A percentile compares a stretch with the other conserved stretches of the same genome.
phyloP scores from a whole-genome alignment of 164 flowering plant species.

The Umbilicus rupestris region DNA sequence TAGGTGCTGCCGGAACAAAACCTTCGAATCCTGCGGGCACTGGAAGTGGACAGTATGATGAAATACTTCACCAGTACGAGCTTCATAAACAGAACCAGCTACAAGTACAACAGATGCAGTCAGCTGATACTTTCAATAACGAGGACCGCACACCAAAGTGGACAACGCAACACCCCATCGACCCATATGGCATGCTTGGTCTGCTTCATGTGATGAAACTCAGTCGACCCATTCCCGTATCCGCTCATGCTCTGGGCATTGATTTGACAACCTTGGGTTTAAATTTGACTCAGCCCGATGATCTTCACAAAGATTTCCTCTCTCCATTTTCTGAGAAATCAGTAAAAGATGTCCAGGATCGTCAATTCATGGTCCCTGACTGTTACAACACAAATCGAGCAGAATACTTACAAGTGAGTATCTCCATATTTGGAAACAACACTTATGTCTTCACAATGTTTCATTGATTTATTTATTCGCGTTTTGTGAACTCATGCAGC shows the following conservation, averaged over 20 bases:
- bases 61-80: constrained; percentile 20
- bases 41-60: constrained; percentile 18
- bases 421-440: background rate
- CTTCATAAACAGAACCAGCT: constrained; percentile 21
- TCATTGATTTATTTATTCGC: background rate
- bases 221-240: constrained; percentile 14
- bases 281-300: constrained; percentile 24
- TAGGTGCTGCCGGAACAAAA: constrained; percentile 6
- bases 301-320: constrained; percentile 25
- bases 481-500: constrained; percentile 19
- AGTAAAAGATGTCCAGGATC: constrained; percentile 20
- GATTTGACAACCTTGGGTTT: constrained; percentile 36
- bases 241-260: constrained; percentile 28
- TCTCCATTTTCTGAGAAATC: constrained; percentile 38
- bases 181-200: constrained; percentile 29
- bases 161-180: constrained; percentile 9
- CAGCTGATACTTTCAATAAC: constrained; percentile 16
- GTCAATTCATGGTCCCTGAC: constrained; percentile 21
- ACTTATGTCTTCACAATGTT: background rate
- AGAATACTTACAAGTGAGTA: constrained; percentile 25
- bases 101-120: constrained; percentile 13
- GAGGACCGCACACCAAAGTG: constrained; percentile 15
- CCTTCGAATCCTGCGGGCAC: constrained; percentile 16
- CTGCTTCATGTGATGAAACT: constrained; percentile 21
- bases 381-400: constrained; percentile 25